These are phyloP conservation scores for Porphyrellus cyaneotinctus DNA, from an alignment of 768 basidiomycete genomes.

Conservation along the genomic window DNA sequence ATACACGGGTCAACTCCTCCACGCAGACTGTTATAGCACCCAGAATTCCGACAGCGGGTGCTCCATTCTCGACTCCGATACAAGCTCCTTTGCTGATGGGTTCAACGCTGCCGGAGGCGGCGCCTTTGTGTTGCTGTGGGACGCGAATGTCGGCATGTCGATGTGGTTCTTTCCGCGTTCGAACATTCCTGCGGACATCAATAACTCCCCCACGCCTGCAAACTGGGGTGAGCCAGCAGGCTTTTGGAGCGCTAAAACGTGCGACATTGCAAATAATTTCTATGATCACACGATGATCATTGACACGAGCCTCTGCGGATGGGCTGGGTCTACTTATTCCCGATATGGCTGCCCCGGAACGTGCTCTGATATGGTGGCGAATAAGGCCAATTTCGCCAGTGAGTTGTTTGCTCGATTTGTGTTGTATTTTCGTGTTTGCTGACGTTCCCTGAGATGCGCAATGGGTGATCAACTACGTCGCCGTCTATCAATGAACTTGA, in stretches of 20 bases:
- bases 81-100: slow-evolving; percentile 37
- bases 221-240: slow-evolving; percentile 52
- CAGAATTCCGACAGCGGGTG: slow-evolving; percentile 45
- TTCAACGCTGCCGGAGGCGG: slow-evolving; percentile 41
- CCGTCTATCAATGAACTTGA: slow-evolving; percentile 40
- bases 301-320: slow-evolving; percentile 34
- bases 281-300: slow-evolving; percentile 44
- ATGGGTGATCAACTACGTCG: slow-evolving; percentile 54
- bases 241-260: slow-evolving; percentile 44
- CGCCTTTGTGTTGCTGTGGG: slow-evolving; percentile 57
- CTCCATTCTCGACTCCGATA: slow-evolving; percentile 38
- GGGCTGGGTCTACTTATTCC: slow-evolving; percentile 23
- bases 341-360: slow-evolving; percentile 38
- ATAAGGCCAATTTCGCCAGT: slow-evolving; percentile 53
- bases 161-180: slow-evolving; percentile 54
- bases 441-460: slow-evolving; percentile 39
- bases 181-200: slow-evolving; percentile 49
- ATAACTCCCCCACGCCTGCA: slow-evolving; percentile 38
- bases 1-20: slow-evolving; percentile 24
- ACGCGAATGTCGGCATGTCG: slow-evolving; percentile 41
- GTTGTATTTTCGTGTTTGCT: neutral
- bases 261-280: slow-evolving; percentile 49
- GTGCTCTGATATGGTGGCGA: slow-evolving; percentile 44
- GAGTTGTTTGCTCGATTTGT: slow-evolving; percentile 12
- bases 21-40: slow-evolving; percentile 39